These are phyloP conservation scores for Pleoardoris graminearum DNA, from an alignment of 2,329 filamentous ascomycete genomes.

Conservation along the genomic window DNA sequence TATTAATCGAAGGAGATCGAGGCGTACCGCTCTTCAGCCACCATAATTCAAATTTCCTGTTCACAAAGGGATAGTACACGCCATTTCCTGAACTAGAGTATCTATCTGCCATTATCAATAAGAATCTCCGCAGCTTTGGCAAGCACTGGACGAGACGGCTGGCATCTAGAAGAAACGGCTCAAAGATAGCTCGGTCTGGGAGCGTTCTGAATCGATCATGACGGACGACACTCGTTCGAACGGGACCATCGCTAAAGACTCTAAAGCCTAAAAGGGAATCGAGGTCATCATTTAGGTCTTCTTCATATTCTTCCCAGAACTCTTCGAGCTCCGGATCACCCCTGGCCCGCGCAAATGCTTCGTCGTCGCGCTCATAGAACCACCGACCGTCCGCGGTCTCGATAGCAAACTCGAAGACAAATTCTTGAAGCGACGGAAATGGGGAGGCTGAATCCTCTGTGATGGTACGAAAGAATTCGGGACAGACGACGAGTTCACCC, in stretches of 20 bases:
- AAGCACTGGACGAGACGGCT: no score
- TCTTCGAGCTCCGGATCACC: neutral
- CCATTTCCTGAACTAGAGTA: no score
- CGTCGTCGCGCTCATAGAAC: constrained; percentile 11
- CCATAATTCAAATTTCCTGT: no score
- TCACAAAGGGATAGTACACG: no score
- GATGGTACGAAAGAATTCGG: constrained; percentile 8
- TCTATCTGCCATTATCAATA: no score
- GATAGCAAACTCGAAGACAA: constrained; percentile 11
- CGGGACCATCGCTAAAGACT: neutral
- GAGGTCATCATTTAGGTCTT: neutral
- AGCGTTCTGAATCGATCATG: neutral
- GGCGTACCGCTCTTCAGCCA: no score
- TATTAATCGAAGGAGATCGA: no score
- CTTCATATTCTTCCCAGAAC: neutral
- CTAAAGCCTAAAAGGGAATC: neutral
- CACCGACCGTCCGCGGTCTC: constrained; percentile 17
- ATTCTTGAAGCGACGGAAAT: constrained; percentile 13
- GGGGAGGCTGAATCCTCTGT: neutral
- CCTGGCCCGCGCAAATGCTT: constrained; percentile 2
- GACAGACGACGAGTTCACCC: constrained; percentile 7
- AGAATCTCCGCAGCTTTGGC: no score
- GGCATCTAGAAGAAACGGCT: no score
- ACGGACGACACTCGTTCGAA: neutral
- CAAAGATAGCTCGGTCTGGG: no score